These are phyloP conservation scores for Talaromyces rugulosus DNA, from an alignment of 2,329 filamentous ascomycete species.

Conservation along the genomic window DNA sequence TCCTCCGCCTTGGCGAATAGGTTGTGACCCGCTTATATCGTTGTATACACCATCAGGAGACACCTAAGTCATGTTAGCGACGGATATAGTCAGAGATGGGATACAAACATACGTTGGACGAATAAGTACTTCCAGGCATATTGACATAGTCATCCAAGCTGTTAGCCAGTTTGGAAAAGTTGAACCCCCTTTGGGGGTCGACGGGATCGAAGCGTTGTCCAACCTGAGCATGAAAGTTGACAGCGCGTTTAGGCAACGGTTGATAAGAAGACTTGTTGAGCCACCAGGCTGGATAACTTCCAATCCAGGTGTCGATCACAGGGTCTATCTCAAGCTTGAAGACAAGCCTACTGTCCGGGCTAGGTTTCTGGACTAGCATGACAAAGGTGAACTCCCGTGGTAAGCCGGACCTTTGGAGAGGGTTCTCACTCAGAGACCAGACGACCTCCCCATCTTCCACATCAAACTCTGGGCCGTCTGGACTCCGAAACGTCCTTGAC, in stretches of 20 bases:
- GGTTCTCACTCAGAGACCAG: constrained; percentile 50
- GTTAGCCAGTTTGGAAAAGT: constrained; percentile 41
- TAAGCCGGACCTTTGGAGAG: constrained; percentile 45
- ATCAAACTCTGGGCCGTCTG: constrained; percentile 32
- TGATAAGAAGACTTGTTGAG: constrained; percentile 32
- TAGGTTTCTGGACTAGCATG: constrained; percentile 45
- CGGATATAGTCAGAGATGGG: not conserved
- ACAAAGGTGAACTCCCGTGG: constrained; percentile 51
- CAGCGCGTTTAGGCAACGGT: constrained; percentile 30
- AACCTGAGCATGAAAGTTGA: constrained; percentile 40
- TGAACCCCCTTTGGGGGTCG: constrained; percentile 36
- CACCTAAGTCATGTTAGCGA: constrained; percentile 12
- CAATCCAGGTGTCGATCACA: constrained; percentile 37
- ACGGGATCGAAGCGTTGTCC: constrained; percentile 42
- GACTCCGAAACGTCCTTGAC: constrained; percentile 36
- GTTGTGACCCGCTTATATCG: constrained; percentile 5
- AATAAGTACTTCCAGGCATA: constrained; percentile 42
- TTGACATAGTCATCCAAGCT: constrained; percentile 43
- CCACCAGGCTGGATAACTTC: constrained; percentile 39
- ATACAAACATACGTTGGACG: constrained; percentile 18
- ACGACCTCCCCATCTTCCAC: constrained; percentile 44
- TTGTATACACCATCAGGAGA: constrained; percentile 17
- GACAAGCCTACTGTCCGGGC: constrained; percentile 32
- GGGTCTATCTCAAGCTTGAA: constrained; percentile 43
- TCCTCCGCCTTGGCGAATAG: not conserved